Base-by-base conservation (phyloP, 2,329 filamentous ascomycete species). In the Pseudohalonectria lignicola region DNA sequence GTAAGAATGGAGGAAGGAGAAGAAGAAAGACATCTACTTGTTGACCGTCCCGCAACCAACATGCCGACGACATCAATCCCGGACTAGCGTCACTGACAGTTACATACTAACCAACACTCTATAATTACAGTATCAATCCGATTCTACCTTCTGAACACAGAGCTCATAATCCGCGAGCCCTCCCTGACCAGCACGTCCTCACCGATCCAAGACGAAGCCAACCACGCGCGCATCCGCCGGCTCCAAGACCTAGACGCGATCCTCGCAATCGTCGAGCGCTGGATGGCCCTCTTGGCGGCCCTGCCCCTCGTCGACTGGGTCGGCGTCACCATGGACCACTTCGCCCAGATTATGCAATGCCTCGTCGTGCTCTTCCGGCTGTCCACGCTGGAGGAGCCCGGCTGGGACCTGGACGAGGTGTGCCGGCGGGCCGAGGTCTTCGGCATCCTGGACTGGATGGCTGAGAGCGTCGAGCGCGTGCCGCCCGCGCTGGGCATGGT, bases 341-440 rank as follows among this genome's bases (percentile, higher is more conserved):
- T 51, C 41, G 34, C 47, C 1, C 51, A 52, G 31, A 47, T 51
- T 31, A 45, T 42, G 31, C 49, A 50, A 37, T 46, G 43, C 39
- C 23, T 51, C 8, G 47, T 50, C 9, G 43, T 50, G 9, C 42
- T 49, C 9, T 51, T 53, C 34, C 48, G 46, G 36, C 48, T 53
- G 18, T 34, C 38, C 20, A 48, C 40, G 3, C 41, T 49, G 26
- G 31, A 45, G 10, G 49, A 50, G 30, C 40, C 45, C 7, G 46
- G 45, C 8, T 53, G 47, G 50, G 48, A 52, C 30, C 21, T 40
- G 2, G 43, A 44, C 4, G 47, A 51, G 15, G 45, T 50, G 4
- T 40, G 40, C 19, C 41, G 44, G 20, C 44, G 47, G 1, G 43
- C 43, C 5, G 47, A 52, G 33, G 42, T 51, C 4, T 45, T 52